Base-by-base conservation (phyloP, 257 asterid genomes). In the Ilex aquifolium region DNA sequence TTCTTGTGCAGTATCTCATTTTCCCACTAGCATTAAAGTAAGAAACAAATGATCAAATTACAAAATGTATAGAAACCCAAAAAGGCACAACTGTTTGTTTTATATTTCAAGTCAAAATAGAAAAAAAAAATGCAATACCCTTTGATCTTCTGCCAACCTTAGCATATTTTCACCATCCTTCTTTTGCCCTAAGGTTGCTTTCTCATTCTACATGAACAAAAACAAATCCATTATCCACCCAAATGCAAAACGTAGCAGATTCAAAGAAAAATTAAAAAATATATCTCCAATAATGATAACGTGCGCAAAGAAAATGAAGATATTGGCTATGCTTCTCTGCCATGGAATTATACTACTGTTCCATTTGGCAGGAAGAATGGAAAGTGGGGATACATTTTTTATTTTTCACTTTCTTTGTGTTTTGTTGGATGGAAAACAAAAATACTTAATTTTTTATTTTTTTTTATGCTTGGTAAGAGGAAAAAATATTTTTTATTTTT, bases 101-200 rank as follows among this genome's bases (percentile, higher is more conserved):
- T 2, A 10, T 36, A 36, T 36, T 36, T 36, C 5, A 36, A 36
- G 40, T 3, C 40, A 36, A 36, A 36, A 7, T 7, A 3, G 40
- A 36, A 36, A 36, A 36, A 3, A 36, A 8, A 46, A 8, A 8
- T n/a, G 11, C 14, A 53, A 61, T 60, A 79, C 88, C 85, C 77
- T 77, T 12, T 82, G 83, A 56, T 70, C 86, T 60, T 80, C 82
- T 30, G 64, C 80, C 74, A 83, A 66, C 51, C 31, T 61, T 14
- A 72, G 2, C 57, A 72, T 64, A 40, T 65, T 46, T 46, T 46
- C 15, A 13, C 9, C 4, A 2, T 8, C 51, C 51, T 46, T 46
- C 14, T 10, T 8, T 46, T 46, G 15, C 51, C 9, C 51, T 11
- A 46, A 46, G 40, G 40, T 7, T 36, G 40, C 40, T 71, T 44